Evolutionary conservation across 2,329 filamentous ascomycete species (phyloP).

Genomic region (Ophiostoma piceae): DNA sequence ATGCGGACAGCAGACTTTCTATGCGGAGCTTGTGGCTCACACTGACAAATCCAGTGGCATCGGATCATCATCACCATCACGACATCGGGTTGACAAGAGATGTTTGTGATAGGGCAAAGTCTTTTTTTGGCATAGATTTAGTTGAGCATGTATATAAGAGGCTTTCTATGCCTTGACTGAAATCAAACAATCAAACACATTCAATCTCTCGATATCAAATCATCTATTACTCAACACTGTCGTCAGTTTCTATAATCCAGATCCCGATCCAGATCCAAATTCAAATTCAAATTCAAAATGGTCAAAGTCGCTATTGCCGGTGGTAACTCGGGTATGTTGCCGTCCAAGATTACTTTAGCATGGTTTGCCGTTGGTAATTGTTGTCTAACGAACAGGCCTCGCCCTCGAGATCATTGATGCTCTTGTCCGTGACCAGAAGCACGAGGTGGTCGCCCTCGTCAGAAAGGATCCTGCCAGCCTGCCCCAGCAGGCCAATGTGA

Average conservation of each 20-base stretch:
- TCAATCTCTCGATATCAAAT: no score
- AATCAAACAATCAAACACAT: neutral
- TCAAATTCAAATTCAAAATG: neutral
- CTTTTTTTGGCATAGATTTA: neutral
- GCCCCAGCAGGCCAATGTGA: constrained; percentile 18
- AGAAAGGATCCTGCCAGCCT: constrained; percentile 15
- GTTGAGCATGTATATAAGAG: neutral
- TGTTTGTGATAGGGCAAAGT: neutral
- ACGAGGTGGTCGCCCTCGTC: constrained; percentile 19
- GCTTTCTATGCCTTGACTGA: neutral
- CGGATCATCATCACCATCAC: neutral
- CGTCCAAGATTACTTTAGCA: neutral
- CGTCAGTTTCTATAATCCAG: neutral
- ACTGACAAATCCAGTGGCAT: neutral
- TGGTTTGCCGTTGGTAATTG: neutral
- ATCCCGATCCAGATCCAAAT: neutral
- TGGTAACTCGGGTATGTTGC: neutral
- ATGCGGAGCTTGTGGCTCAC: neutral
- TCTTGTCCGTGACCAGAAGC: constrained; percentile 16
- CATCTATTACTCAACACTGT: neutral
- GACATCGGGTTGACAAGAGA: neutral
- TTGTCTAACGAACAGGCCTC: constrained; percentile 8
- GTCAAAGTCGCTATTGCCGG: neutral
- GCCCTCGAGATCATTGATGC: constrained; percentile 23
- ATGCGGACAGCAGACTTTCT: neutral